Evolutionary conservation across 78 protist species (phyloP).

Genomic region (Emiliania huxleyi): DNA sequence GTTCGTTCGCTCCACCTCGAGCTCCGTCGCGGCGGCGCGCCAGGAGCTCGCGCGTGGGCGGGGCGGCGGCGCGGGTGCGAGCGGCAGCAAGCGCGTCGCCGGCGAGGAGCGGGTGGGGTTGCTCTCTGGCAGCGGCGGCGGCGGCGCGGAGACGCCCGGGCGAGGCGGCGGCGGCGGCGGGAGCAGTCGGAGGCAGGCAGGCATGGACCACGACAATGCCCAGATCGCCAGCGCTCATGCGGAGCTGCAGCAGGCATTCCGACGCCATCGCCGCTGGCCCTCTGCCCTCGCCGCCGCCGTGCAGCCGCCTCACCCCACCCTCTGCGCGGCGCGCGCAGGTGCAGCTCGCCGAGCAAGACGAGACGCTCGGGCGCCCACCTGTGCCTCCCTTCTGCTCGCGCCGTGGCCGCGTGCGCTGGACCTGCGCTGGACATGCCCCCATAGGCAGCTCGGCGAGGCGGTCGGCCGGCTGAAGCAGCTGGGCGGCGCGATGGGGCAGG

Average conservation of each 20-base stretch:
- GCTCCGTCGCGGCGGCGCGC: not conserved
- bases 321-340: too few relatives aligned
- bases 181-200: not conserved
- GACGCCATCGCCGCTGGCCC: not conserved
- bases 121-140: not conserved
- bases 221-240: not conserved
- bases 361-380: not conserved
- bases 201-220: not conserved
- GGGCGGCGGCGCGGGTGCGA: not conserved
- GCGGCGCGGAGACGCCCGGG: not conserved
- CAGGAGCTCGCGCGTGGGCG: not conserved
- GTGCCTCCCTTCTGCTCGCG: too few relatives aligned
- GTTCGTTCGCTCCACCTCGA: not conserved
- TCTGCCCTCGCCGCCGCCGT: not conserved
- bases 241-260: not conserved
- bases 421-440: too few relatives aligned
- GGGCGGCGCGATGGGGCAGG: not conserved
- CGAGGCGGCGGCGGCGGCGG: not conserved
- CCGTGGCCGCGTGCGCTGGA: too few relatives aligned
- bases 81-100: not conserved
- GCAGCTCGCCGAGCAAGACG: not conserved
- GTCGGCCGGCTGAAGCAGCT: not conserved
- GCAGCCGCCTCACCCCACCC: too few relatives aligned
- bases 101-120: not conserved
- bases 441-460: not conserved